Evolutionary conservation across 2,329 filamentous ascomycete species (phyloP).

Genomic region (Talaromyces sp.): DNA sequence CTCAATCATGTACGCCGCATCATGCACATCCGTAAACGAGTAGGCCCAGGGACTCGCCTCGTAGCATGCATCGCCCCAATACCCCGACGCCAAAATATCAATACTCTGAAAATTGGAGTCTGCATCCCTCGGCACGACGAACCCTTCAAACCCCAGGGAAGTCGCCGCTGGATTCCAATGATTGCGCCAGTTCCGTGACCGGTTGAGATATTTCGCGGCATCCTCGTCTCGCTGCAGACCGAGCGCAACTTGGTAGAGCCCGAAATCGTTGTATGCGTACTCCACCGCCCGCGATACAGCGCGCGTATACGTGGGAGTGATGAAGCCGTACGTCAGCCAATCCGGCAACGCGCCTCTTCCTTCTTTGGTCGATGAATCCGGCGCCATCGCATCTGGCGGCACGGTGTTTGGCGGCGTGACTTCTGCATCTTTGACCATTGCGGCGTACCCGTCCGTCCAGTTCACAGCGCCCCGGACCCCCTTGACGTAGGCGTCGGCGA

Average conservation of each 20-base stretch:
- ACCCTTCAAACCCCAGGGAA: conserved; percentile 62
- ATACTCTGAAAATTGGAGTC: conserved; percentile 62
- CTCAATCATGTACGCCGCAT: conserved; percentile 54
- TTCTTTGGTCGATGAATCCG: conserved; percentile 65
- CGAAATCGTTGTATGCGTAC: conserved; percentile 75
- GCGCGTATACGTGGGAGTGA: conserved; percentile 67
- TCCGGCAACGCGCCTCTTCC: conserved; percentile 67
- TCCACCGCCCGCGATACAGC: conserved; percentile 70
- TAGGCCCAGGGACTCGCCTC: conserved; percentile 72
- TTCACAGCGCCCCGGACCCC: conserved; percentile 59
- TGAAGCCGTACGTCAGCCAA: conserved; percentile 69
- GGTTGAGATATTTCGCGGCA: conserved; percentile 55
- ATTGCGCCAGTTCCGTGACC: conserved; percentile 65
- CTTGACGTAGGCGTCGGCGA: conserved; percentile 66
- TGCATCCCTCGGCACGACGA: conserved; percentile 64
- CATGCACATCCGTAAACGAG: conserved; percentile 67
- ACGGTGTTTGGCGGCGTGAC: conserved; percentile 64
- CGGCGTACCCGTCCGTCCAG: conserved; percentile 67
- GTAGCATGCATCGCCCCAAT: conserved; percentile 65
- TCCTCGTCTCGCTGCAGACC: conserved; percentile 54
- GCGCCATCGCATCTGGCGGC: conserved; percentile 50
- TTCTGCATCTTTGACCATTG: conserved; percentile 69
- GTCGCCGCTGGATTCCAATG: conserved; percentile 60
- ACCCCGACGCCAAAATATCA: conserved; percentile 63
- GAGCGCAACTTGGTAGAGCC: conserved; percentile 60